These are phyloP conservation scores for Solanum hybrid DNA, from an alignment of 305 asterid genomes.

Conservation along the genomic window DNA sequence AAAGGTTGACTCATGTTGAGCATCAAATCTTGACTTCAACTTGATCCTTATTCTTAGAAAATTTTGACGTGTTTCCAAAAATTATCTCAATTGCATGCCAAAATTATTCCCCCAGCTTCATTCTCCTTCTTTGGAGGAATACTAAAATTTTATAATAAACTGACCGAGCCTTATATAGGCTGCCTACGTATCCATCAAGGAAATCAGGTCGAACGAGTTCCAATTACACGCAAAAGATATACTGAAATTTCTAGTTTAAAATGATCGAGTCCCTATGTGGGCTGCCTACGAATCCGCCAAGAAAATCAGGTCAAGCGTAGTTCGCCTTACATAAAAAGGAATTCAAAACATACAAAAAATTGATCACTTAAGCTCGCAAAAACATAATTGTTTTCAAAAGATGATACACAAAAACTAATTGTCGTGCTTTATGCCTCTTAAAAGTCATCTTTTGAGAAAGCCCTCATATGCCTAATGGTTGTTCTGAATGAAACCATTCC, in stretches of 20 bases:
- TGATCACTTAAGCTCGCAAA: neutral
- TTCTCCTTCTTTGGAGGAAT: neutral
- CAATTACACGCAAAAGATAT: too few relatives aligned
- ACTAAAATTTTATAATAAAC: neutral
- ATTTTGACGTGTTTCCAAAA: neutral
- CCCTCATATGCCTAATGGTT: neutral
- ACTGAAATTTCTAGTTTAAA: too few relatives aligned
- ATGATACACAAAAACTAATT: neutral
- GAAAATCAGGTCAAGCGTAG: neutral
- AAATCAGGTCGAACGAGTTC: neutral
- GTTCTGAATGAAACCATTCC: neutral
- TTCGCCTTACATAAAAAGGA: neutral
- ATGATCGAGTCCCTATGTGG: neutral
- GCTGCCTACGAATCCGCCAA: neutral
- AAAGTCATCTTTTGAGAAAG: neutral
- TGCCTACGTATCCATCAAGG: neutral
- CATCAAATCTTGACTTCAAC: too few relatives aligned
- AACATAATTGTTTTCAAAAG: too few relatives aligned
- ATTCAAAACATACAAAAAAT: neutral
- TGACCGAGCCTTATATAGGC: neutral
- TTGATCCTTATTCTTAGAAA: neutral
- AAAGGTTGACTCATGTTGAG: neutral
- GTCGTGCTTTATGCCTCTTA: neutral
- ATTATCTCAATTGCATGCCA: neutral
- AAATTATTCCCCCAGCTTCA: neutral